These are phyloP conservation scores for Ricinus communis DNA, from an alignment of 345 rosid genomes.

Conservation along the genomic window DNA sequence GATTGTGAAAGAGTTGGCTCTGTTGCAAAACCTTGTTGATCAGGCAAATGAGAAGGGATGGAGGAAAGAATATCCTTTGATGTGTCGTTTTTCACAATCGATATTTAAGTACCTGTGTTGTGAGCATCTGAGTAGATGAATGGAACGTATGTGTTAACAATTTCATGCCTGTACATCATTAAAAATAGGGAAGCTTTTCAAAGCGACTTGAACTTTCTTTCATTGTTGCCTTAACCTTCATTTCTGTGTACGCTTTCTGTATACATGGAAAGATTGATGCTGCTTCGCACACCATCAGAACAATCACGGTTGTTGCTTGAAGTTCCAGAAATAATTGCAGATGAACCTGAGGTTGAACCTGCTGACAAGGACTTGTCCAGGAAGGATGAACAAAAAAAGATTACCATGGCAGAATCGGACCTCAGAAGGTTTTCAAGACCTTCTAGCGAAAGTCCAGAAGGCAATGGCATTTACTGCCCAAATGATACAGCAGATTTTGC, in stretches of 20 bases:
- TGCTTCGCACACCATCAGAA: conserved; percentile 44
- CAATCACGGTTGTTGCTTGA: conserved; percentile 43
- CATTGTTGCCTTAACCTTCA: conserved; percentile 23
- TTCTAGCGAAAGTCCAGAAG: not conserved
- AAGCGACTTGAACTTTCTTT: not conserved
- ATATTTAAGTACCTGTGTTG: not conserved
- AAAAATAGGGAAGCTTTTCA: not conserved
- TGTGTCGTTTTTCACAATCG: not conserved
- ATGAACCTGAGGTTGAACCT: conserved; percentile 21
- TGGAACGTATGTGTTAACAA: not conserved
- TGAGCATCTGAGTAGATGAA: not conserved
- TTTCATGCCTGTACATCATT: not conserved
- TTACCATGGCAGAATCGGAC: conserved; percentile 1
- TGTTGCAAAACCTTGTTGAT: conserved; percentile 33
- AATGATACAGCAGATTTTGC: conserved; percentile 8
- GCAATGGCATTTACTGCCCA: not conserved
- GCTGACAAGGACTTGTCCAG: not conserved
- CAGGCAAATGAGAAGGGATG: conserved; percentile 63
- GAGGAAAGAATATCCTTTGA: conserved; percentile 69
- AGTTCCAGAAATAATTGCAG: conserved; percentile 47
- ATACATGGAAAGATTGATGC: conserved; percentile 33
- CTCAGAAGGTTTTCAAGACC: not conserved
- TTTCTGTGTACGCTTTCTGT: conserved; percentile 27
- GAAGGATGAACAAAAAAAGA: conserved; percentile 1
- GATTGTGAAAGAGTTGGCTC: conserved; percentile 44